These are phyloP conservation scores for Paraconiothyrium sp. DNA, from an alignment of 2,329 filamentous ascomycete genomes.

Conservation along the genomic window DNA sequence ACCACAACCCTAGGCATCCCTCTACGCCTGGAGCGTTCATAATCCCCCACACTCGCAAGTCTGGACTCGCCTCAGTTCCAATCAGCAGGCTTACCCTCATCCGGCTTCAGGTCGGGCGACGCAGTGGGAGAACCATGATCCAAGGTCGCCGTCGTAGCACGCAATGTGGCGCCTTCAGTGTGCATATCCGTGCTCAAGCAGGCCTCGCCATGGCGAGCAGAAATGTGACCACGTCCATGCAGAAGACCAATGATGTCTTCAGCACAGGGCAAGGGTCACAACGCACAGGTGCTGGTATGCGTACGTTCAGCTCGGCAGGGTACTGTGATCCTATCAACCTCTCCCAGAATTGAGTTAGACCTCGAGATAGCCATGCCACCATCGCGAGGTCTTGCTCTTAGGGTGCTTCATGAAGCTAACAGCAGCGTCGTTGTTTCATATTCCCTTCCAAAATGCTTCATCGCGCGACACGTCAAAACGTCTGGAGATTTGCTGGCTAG, in stretches of 20 bases:
- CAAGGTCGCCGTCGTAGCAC: background rate
- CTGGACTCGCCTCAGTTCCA: background rate
- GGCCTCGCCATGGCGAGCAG: background rate
- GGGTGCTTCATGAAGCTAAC: background rate
- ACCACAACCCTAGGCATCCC: background rate
- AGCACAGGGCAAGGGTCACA: background rate
- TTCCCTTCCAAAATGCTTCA: background rate
- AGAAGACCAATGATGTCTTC: background rate
- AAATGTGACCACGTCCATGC: background rate
- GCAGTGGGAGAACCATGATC: background rate
- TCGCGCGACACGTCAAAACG: constrained; percentile 3
- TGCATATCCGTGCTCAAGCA: background rate
- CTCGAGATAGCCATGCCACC: background rate
- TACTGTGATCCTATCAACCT: background rate
- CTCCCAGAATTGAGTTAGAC: background rate
- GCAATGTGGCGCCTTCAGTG: background rate
- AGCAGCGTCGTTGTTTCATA: background rate
- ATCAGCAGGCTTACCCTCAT: background rate
- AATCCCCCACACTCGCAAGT: background rate
- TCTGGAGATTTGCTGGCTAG: background rate
- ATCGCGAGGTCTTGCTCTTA: background rate
- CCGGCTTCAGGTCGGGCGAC: background rate
- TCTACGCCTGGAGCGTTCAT: background rate
- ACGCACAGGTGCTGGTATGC: background rate
- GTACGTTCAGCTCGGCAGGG: constrained; percentile 8